phyloP scores from a whole-genome alignment of 768 basidiomycete genomes.

The Calocera viscosa region DNA sequence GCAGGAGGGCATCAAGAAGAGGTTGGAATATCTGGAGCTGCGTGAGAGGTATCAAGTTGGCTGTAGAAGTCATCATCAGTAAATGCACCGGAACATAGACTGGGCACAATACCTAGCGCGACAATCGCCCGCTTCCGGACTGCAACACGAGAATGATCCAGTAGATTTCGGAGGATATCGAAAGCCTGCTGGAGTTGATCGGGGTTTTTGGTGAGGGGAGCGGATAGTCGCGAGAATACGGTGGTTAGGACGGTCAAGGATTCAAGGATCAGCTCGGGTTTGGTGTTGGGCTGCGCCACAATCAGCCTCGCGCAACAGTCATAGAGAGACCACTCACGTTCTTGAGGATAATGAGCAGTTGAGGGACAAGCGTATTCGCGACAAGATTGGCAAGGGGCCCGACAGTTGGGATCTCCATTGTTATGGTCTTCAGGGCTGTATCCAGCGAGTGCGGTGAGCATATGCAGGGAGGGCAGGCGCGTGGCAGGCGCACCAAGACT shows the following conservation, averaged over 20 bases:
- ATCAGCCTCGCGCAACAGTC: not conserved
- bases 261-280: constrained; percentile 72
- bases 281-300: constrained; percentile 42
- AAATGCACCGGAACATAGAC: not conserved
- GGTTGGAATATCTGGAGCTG: constrained; percentile 47
- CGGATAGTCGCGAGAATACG: constrained; percentile 34
- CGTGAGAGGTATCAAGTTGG: constrained; percentile 69
- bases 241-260: constrained; percentile 59
- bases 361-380: constrained; percentile 73
- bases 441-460: not conserved
- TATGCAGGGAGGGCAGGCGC: constrained; percentile 7
- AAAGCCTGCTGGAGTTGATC: constrained; percentile 55
- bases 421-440: constrained; percentile 86
- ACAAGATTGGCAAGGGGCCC: constrained; percentile 66
- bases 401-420: constrained; percentile 73
- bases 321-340: constrained; percentile 38
- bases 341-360: constrained; percentile 63
- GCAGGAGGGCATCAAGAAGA: constrained; percentile 47
- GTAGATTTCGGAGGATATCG: constrained; percentile 52
- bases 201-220: constrained; percentile 77
- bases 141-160: constrained; percentile 64
- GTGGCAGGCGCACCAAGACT: constrained; percentile 53
- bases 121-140: constrained; percentile 88
- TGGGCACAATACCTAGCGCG: constrained; percentile 35
- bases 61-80: constrained; percentile 21